Evolutionary conservation across 2,329 filamentous ascomycete species (phyloP), one percentile per base, ranked within the genome.

Genomic region (Lasiodiplodia gonubiensis): DNA sequence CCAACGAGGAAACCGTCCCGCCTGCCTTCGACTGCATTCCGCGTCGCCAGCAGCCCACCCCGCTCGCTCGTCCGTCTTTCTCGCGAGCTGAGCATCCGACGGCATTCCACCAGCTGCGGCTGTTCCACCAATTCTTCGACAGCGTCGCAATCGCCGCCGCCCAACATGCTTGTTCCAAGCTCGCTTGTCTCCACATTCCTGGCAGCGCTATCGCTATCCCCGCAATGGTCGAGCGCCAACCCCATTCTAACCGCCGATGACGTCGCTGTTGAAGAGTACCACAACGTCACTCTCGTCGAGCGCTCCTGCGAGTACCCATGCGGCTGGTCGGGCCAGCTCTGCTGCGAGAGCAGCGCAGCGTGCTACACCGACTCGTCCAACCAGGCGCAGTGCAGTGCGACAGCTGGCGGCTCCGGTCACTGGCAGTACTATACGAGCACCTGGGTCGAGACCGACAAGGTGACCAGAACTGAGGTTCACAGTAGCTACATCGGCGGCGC

Each of bases 341-440:
- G 79, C 75, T 80, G 79, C 65, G 68, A 69, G 6, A 53, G 71
- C 2, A 73, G 73, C 54, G 64, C 74, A 35, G 66, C 69, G 6
- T 80, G 79, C 74, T 70, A 65, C 69, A 76, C 72, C 51, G 76
- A 80, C 61, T 64, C 55, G 11, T 74, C 74, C 71, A 74, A 76
- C 66, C 72, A 79, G 69, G 79, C 78, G 30, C 72, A 76, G 53
- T 80, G 78, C 70, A 72, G 70, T 30, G 55, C 67, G 37, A 74
- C 70, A 4, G 70, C 70, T 63, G 72, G 69, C 51, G 72, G 66
- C 54, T 71, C 70, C 39, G 84, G 84, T n/a, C 75, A 79, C 69
- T 89, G 86, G 85, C 74, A 84, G 69, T 84, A 84, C 76, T 86
- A 80, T 72, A 89, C 87, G 21, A 85, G 85, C 2, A 87, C 85